Evolutionary conservation across 148 eudicot genomes (phyloP).

Genomic region (Arctostaphylos glauca): DNA sequence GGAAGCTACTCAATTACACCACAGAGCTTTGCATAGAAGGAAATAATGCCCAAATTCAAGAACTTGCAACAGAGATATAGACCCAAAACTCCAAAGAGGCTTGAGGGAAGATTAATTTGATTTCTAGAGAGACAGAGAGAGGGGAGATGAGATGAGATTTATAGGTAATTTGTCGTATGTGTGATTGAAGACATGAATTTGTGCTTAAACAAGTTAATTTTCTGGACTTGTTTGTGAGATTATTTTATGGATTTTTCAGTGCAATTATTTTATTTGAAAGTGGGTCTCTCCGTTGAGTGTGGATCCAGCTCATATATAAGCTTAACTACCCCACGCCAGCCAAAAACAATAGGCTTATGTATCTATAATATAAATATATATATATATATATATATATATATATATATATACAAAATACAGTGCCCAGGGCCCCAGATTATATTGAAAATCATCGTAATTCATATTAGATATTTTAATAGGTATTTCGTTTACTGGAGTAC

Average conservation of each 20-base stretch:
- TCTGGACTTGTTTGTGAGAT: conserved; percentile 4
- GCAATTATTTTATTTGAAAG: conserved; percentile 12
- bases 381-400: too few relatives aligned
- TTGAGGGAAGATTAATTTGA: conserved; percentile 1
- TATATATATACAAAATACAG: too few relatives aligned
- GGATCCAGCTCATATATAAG: conserved; percentile 62
- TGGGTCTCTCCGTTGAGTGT: conserved; percentile 43
- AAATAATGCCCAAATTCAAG: conserved; percentile 10
- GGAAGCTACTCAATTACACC: not conserved
- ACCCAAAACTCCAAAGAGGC: conserved; percentile 10
- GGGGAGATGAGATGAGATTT: conserved; percentile 10
- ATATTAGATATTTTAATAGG: too few relatives aligned
- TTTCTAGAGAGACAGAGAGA: conserved; percentile 21
- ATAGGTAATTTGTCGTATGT: conserved; percentile 11
- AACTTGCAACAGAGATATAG: not conserved
- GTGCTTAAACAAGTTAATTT: conserved; percentile 19
- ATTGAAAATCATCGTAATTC: too few relatives aligned
- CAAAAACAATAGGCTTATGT: not conserved
- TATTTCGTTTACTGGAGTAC: too few relatives aligned
- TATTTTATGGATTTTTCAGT: not conserved
- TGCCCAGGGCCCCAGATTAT: too few relatives aligned
- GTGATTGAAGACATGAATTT: conserved; percentile 24
- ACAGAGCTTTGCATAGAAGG: not conserved
- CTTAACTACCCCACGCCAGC: conserved; percentile 47
- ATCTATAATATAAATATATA: not conserved